Percentiles rank a stretch among this genome's conserved stretches.
Evolutionary conservation across 2,329 filamentous ascomycete species (phyloP).

Genomic region (Colletotrichum horii): DNA sequence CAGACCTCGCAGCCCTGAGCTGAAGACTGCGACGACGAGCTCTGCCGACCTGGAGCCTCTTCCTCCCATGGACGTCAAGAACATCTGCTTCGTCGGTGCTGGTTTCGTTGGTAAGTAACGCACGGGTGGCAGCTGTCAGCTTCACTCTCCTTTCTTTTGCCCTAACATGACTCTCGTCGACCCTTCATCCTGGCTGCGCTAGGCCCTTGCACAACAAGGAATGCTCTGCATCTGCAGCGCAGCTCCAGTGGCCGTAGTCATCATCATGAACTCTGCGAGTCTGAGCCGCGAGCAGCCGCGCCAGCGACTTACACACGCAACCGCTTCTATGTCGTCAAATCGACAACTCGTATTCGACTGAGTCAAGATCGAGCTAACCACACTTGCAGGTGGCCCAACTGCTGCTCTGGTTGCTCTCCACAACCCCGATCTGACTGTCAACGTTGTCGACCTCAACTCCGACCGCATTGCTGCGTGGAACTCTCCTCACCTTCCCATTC

Average conservation of each 20-base stretch:
- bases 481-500: conserved; percentile 74
- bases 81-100: conserved; percentile 76
- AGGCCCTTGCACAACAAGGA: background rate
- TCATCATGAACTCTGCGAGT: background rate
- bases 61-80: conserved; percentile 34
- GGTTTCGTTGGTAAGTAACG: conserved; percentile 74
- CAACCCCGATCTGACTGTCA: conserved; percentile 73
- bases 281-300: background rate
- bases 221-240: background rate
- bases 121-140: background rate
- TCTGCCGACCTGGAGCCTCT: conserved; percentile 12
- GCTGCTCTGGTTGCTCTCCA: conserved; percentile 76
- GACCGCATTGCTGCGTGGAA: conserved; percentile 75
- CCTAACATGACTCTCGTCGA: background rate
- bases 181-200: background rate
- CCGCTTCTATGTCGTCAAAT: background rate
- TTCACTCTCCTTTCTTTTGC: background rate
- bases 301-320: background rate
- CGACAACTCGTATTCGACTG: background rate
- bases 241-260: background rate
- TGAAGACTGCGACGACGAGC: background rate
- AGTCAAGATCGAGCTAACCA: background rate
- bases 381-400: conserved; percentile 69
- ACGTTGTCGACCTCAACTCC: conserved; percentile 75
- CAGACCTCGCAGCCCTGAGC: conserved; percentile 20